A percentile compares a stretch with the other conserved stretches of the same genome.
Conservation (phyloP, 2,329 filamentous ascomycete species). For the Thielaviopsis ethacetica region DNA sequence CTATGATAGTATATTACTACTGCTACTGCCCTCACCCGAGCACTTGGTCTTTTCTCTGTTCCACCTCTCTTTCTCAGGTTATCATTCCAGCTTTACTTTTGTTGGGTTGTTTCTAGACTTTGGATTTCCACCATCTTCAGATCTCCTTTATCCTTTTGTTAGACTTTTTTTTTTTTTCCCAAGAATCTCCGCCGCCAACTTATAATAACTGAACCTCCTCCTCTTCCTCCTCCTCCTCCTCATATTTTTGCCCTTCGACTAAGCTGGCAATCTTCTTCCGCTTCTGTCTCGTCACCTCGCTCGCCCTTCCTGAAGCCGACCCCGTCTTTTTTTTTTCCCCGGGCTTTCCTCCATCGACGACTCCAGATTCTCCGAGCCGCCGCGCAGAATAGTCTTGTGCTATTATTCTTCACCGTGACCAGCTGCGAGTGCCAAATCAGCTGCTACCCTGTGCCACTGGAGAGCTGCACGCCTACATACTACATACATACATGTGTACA, state of each 20-base stretch:
- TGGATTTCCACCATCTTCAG: not conserved
- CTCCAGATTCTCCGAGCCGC: not conserved
- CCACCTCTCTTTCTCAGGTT: not conserved
- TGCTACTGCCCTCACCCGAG: not conserved
- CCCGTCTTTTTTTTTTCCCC: not conserved
- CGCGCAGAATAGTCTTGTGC: not conserved
- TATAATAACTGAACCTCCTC: too few relatives aligned
- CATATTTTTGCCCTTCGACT: too few relatives aligned
- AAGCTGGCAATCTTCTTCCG: not conserved
- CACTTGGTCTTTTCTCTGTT: not conserved
- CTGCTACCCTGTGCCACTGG: not conserved
- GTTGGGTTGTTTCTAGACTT: not conserved
- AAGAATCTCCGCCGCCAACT: too few relatives aligned
- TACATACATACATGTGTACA: not conserved
- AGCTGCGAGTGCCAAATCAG: not conserved
- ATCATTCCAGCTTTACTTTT: not conserved
- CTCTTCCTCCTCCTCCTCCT: too few relatives aligned
- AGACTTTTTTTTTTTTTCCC: too few relatives aligned
- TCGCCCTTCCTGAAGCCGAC: not conserved
- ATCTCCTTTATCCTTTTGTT: not conserved
- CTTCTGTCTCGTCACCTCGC: not conserved
- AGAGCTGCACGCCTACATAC: too few relatives aligned
- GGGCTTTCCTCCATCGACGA: not conserved
- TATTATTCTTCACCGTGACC: not conserved
- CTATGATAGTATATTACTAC: not conserved